Evolutionary conservation across 345 rosid genomes (phyloP).

Genomic region (Eucalyptus cladocalyx): DNA sequence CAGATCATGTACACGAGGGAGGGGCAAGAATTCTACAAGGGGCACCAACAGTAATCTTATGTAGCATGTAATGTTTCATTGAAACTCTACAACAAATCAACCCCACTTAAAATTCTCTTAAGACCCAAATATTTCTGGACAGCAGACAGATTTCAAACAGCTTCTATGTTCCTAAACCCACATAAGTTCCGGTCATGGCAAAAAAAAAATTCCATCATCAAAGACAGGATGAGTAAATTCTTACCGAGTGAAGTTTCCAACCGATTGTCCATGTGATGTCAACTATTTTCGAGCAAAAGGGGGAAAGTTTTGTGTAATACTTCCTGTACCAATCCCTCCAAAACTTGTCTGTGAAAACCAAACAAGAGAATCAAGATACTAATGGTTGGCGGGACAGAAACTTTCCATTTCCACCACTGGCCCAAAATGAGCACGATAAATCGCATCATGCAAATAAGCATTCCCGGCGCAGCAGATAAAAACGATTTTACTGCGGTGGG

Average conservation of each 20-base stretch:
- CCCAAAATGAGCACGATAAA: background rate
- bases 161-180: background rate
- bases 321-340: background rate
- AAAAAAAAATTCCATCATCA: background rate
- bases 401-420: background rate
- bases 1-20: background rate
- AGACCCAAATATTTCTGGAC: background rate
- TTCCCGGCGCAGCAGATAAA: background rate
- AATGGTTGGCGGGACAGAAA: background rate
- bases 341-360: background rate
- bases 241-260: background rate
- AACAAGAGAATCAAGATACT: background rate
- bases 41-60: background rate
- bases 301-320: background rate
- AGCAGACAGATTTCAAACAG: background rate
- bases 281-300: background rate
- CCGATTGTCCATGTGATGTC: background rate
- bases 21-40: background rate
- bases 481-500: background rate
- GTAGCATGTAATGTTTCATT: background rate
- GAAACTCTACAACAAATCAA: background rate
- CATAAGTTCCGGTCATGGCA: background rate
- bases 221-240: background rate
- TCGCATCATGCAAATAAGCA: background rate
- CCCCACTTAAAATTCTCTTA: background rate